phyloP scores from a whole-genome alignment of 2,329 filamentous ascomycete species.

The Endothia cerciana region DNA sequence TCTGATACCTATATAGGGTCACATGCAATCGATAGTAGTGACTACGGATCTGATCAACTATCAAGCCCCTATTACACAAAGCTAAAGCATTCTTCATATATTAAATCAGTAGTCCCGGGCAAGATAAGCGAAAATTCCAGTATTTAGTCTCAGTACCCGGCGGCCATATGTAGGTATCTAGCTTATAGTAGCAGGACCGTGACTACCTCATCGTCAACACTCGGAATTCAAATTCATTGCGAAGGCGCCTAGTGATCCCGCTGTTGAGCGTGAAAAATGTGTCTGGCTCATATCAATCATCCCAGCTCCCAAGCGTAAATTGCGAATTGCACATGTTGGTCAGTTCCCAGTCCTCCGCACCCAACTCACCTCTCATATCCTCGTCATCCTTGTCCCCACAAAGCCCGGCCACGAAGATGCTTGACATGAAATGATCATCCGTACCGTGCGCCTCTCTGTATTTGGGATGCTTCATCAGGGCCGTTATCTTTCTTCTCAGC shows the following conservation, averaged over 20 bases:
- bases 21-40: too few relatives aligned
- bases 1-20: too few relatives aligned
- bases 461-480: slow-evolving; percentile 69
- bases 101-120: too few relatives aligned
- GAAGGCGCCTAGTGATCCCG: neutral
- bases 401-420: slow-evolving; percentile 65
- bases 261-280: neutral
- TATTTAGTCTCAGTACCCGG: too few relatives aligned
- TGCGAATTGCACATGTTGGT: slow-evolving; percentile 68
- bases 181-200: too few relatives aligned
- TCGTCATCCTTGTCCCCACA: slow-evolving; percentile 53
- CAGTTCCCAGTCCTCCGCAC: slow-evolving; percentile 69
- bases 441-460: slow-evolving; percentile 70
- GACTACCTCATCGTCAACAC: too few relatives aligned
- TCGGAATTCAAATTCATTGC: neutral
- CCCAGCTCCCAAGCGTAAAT: slow-evolving; percentile 55
- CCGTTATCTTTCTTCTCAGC: slow-evolving; percentile 58
- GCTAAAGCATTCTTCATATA: too few relatives aligned
- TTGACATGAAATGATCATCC: slow-evolving; percentile 72
- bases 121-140: too few relatives aligned
- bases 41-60: too few relatives aligned
- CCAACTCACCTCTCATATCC: slow-evolving; percentile 45
- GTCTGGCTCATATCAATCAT: slow-evolving; percentile 2
- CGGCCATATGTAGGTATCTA: too few relatives aligned
- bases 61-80: too few relatives aligned